Evolutionary conservation across 176 grass and related monocot genomes (phyloP).

Genomic region (Saccharum officinarum): DNA sequence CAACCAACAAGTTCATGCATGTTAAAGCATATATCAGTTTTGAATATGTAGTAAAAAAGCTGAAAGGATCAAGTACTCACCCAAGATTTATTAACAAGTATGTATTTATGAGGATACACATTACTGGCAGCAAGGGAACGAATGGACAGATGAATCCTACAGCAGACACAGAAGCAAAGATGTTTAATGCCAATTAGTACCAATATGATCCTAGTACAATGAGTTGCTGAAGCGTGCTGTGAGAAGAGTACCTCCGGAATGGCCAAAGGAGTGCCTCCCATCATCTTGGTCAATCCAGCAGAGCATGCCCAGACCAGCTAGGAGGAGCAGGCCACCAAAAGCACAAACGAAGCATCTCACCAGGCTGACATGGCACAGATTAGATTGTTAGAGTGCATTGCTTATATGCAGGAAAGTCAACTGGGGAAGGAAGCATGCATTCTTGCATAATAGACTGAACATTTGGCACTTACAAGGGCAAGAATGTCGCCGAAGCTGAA

Average conservation of each 20-base stretch:
- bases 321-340: slow-evolving; percentile 60
- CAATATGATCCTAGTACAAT: not conserved
- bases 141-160: slow-evolving; percentile 81
- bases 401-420: not conserved
- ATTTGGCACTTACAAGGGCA: slow-evolving; percentile 64
- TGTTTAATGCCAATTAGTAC: not conserved
- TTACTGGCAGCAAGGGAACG: slow-evolving; percentile 64
- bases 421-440: not conserved
- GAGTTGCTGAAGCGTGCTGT: not conserved
- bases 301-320: slow-evolving; percentile 52
- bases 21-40: not conserved
- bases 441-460: not conserved
- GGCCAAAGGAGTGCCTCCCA: slow-evolving; percentile 66
- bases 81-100: slow-evolving; percentile 75
- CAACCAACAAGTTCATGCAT: slow-evolving; percentile 5
- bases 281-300: slow-evolving; percentile 80
- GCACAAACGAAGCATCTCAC: slow-evolving; percentile 35
- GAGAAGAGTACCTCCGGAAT: slow-evolving; percentile 62
- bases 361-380: slow-evolving; percentile 35
- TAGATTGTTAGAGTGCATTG: slow-evolving; percentile 9
- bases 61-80: slow-evolving; percentile 31
- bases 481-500: slow-evolving; percentile 66
- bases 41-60: not conserved
- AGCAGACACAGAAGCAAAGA: slow-evolving; percentile 8
- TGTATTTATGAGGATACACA: slow-evolving; percentile 78